Base-by-base conservation (phyloP, 495 filamentous ascomycete genomes). In the Xylaria intraflava region DNA sequence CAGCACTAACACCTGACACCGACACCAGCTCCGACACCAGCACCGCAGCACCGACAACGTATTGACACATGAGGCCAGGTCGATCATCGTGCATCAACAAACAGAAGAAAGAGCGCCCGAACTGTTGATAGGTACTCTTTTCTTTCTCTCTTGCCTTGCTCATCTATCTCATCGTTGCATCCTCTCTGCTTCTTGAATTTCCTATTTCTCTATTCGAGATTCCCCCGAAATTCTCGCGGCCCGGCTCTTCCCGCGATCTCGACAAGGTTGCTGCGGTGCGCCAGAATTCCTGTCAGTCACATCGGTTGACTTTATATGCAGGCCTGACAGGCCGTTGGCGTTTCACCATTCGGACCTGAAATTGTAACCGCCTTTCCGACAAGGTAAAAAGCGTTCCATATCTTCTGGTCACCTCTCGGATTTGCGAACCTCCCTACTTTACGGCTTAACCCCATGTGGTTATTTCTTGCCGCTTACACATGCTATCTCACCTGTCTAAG, bases 241-340 rank as follows among this genome's bases (percentile, higher is more conserved):
- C 35, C n/a, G 16, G 35, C 17, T n/a, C n/a, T 38, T 38, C 5
- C 17, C 11, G 31, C 31, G 14, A 33, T 11, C 1, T n/a, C n/a
- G 14, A 16, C 14, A 38, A 38, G 17, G 35, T 38, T 5, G 17
- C 35, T 38, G 35, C 6, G 14, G 14, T n/a, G n/a, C n/a, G n/a
- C n/a, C n/a, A n/a, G n/a, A n/a, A n/a, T 23, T 36, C 6, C 33
- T 36, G 24, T 38, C 47, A 49, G 8, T 35, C 47, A 23, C 30
- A 49, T n/a, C 27, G 9, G 4, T 29, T 4, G 4, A 29, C 17
- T 33, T 40, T 29, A 30, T 40, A 14, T 20, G 11, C 4, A 36
- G 35, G n/a, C 23, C 47, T 51, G 27, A 53, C 35, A 17, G 35
- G 35, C 45, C 26, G 23, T 44, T 30, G 44, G 36, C 52, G 20